A percentile compares a stretch with the other conserved stretches of the same genome.
Conservation (phyloP, 148 eudicot species). For the Rhododendron henanense region DNA sequence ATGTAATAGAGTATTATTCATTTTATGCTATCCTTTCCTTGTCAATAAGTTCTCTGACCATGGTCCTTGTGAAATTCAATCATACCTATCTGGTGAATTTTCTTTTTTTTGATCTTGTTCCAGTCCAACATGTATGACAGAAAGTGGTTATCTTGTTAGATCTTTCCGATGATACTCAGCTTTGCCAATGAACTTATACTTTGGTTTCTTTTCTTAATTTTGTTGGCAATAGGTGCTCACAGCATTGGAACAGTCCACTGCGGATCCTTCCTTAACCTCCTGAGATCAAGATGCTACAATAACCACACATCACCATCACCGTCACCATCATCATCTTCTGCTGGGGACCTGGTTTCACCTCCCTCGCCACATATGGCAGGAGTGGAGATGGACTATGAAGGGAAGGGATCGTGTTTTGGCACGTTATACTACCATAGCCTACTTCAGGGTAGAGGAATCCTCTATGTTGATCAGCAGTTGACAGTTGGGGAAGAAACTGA, state of each 20-base stretch:
- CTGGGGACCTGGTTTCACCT: background rate
- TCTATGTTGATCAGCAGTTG: constrained; percentile 56
- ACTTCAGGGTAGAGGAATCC: constrained; percentile 43
- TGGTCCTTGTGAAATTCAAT: background rate
- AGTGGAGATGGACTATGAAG: constrained; percentile 45
- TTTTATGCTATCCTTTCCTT: background rate
- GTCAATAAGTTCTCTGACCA: background rate
- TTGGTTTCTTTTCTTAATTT: background rate
- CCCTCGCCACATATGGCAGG: constrained; percentile 14
- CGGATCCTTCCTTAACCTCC: constrained; percentile 33
- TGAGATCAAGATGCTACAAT: constrained; percentile 38
- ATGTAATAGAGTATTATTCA: background rate
- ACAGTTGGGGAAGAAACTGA: constrained; percentile 43
- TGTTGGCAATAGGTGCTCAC: constrained; percentile 2
- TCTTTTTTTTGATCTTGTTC: background rate
- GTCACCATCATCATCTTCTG: background rate
- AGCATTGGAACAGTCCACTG: constrained; percentile 45
- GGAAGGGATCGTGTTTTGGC: constrained; percentile 40
- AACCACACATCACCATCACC: constrained; percentile 3
- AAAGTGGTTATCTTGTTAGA: background rate
- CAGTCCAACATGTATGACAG: background rate
- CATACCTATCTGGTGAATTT: constrained; percentile 7
- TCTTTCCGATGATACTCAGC: constrained; percentile 6
- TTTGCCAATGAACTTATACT: background rate
- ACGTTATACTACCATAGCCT: constrained; percentile 48